Conservation (phyloP, 805 yeast genomes). For the Hanseniaspora hatyaiensis region DNA sequence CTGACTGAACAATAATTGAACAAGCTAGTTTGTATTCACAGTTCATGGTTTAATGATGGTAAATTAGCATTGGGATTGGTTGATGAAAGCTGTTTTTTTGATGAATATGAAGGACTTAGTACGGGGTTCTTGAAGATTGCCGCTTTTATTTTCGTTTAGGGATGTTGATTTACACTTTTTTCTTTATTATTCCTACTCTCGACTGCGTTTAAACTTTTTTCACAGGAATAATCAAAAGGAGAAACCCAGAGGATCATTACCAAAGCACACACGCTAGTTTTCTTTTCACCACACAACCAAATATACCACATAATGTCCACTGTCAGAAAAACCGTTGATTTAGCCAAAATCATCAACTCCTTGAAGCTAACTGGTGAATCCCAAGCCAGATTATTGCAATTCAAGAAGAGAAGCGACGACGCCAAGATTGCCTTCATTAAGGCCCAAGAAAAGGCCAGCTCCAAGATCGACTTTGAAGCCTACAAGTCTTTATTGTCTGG, state of each 20-base stretch:
- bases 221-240: neutral
- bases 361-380: constrained; percentile 90
- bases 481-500: constrained; percentile 56
- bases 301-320: constrained; percentile 25
- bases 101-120: no score
- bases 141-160: no score
- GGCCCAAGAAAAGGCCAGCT: constrained; percentile 52
- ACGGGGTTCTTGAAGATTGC: no score
- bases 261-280: neutral
- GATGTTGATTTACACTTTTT: no score
- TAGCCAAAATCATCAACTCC: constrained; percentile 81
- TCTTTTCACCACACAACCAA: constrained; percentile 1
- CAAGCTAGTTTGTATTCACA: no score
- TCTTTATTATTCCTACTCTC: no score
- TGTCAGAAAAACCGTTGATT: constrained; percentile 61
- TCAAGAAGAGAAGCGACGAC: constrained; percentile 97
- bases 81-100: no score
- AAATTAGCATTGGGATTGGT: no score
- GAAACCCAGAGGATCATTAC: constrained; percentile 6
- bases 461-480: constrained; percentile 66
- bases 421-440: constrained; percentile 74
- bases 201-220: no score
- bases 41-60: no score
- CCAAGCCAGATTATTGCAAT: constrained; percentile 73
- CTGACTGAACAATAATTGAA: no score